These are phyloP conservation scores for Nicotiana benthamiana DNA, from an alignment of 257 asterid species.

Conservation along the genomic window DNA sequence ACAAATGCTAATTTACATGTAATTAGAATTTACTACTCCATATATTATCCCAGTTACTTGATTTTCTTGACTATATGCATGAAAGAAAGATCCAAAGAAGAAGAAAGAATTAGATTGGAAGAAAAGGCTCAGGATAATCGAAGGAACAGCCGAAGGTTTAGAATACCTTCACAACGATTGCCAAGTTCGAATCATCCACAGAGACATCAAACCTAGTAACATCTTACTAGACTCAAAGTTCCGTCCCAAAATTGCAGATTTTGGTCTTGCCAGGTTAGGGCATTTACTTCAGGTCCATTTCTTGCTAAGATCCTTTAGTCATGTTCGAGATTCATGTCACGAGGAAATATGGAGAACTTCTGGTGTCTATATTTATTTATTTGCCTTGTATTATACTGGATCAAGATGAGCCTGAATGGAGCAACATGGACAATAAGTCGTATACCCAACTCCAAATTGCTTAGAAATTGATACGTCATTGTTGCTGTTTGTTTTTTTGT, in stretches of 20 bases:
- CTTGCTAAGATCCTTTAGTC: neutral
- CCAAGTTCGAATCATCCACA: constrained; percentile 14
- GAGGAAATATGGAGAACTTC: neutral
- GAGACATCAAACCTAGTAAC: constrained; percentile 16
- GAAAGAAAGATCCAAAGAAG: constrained; percentile 9
- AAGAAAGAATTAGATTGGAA: constrained; percentile 13
- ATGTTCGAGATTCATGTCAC: neutral
- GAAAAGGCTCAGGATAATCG: neutral
- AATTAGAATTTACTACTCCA: neutral
- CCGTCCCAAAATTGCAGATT: constrained; percentile 18
- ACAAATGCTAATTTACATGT: neutral
- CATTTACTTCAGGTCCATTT: neutral
- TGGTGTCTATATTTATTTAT: neutral
- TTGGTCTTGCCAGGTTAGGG: constrained; percentile 13
- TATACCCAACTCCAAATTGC: neutral
- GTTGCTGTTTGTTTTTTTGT: neutral
- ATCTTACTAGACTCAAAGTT: constrained; percentile 12
- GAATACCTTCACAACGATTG: constrained; percentile 13
- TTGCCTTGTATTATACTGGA: neutral
- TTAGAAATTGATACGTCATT: neutral
- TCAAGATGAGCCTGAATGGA: neutral
- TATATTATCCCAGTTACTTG: no score
- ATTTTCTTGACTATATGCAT: neutral
- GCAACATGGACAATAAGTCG: neutral
- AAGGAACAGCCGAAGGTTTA: constrained; percentile 15